Conservation (phyloP, 1,139 yeast genomes). For the Scheffersomyces parashehatae region DNA sequence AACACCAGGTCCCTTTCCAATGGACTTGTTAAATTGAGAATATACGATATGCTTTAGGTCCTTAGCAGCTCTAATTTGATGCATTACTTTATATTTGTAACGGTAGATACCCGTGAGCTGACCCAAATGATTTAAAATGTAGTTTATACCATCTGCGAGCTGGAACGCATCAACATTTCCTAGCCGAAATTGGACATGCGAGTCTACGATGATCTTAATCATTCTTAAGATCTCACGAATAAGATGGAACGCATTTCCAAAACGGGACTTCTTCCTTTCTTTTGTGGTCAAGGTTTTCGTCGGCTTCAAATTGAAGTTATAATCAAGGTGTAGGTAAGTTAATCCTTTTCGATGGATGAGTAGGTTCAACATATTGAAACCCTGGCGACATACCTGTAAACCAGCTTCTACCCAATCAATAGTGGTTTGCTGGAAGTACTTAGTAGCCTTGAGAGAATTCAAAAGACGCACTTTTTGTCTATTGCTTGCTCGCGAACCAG, state of each 20-base stretch:
- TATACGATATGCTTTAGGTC: conserved; percentile 92
- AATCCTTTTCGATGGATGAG: conserved; percentile 89
- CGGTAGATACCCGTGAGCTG: conserved; percentile 96
- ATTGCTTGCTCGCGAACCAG: conserved; percentile 32
- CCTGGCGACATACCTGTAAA: conserved; percentile 87
- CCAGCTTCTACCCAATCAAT: conserved; percentile 99
- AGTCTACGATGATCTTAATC: conserved; percentile 83
- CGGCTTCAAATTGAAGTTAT: conserved; percentile 93
- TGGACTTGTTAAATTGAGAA: conserved; percentile 71
- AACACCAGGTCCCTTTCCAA: conserved; percentile 98
- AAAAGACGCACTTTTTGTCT: conserved; percentile 61
- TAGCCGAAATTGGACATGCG: conserved; percentile 86
- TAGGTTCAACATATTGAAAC: conserved; percentile 88
- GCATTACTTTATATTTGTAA: conserved; percentile 97
- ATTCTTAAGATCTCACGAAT: conserved; percentile 85
- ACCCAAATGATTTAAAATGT: conserved; percentile 88
- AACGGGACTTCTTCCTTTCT: conserved; percentile 92
- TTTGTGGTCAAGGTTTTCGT: conserved; percentile 95
- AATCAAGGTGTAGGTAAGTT: conserved; percentile 90
- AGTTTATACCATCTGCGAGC: conserved; percentile 90
- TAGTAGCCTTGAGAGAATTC: conserved; percentile 70
- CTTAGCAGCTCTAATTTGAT: conserved; percentile 93
- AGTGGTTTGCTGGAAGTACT: conserved; percentile 86
- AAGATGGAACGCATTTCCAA: conserved; percentile 94
- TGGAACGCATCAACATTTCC: conserved; percentile 94